Evolutionary conservation across 2,329 filamentous ascomycete species (phyloP), one percentile per base, ranked within the genome.

Genomic region (Domatiomyces globalis): DNA sequence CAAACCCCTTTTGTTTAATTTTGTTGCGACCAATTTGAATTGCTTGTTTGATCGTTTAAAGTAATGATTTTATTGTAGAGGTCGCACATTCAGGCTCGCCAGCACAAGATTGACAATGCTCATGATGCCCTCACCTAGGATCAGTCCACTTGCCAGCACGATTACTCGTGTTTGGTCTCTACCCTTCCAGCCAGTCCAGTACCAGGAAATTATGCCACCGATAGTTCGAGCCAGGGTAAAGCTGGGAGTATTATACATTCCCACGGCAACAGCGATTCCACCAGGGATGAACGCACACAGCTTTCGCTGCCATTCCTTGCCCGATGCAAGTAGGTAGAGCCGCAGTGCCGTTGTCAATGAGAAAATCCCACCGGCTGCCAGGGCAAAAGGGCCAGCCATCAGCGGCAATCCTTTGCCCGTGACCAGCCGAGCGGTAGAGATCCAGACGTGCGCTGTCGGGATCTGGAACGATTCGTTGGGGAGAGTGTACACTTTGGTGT

Each of bases 211-310:
- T 44, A 82, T 56, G 0, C 92, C 92, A 2, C 92, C 92, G 8
- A 87, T 79, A 0, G 87, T 85, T 55, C 92, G 75, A 0, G 92
- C 89, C 39, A 98, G 72, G 0, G 92, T 98, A 64, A 98, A 98
- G 0, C 87, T 94, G 0, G 92, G 92, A 0, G 90, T 87, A 62
- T 96, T 98, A 69, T 96, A 98, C 81, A 98, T 98, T 47, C 92
- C 89, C 61, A 95, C 87, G 42, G 92, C 92, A 18, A 98, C 90
- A 2, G 92, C 90, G 62, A 98, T 95, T 0, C 92, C 92, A 5
- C 92, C 90, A 0, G 92, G 92, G 10, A 98, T 74, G 64, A 80
- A 85, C 1, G 80, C 55, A 44, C 61, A 58, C 22, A 62, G 48
- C 10, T 47, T 51, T 4, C 49, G 50, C 43, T 51, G 55, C 58